Evolutionary conservation across 192 early-diverging fungal species (phyloP).

Genomic region (Spizellomyces punctatus): DNA sequence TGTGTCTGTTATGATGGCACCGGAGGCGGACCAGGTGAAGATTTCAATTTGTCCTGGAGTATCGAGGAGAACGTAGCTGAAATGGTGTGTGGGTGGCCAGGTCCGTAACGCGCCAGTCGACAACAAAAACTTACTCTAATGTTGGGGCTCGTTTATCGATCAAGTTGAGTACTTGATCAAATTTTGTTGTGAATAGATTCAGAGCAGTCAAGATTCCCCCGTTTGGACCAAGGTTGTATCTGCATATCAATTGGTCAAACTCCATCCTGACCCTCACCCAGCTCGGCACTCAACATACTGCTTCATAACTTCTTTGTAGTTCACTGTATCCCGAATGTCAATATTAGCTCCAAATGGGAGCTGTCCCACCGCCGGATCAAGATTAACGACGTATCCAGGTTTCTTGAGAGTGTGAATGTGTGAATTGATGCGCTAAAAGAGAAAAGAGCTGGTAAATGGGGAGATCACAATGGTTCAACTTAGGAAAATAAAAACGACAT

Average conservation of each 20-base stretch:
- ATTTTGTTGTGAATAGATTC: conserved; percentile 97
- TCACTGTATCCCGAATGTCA: conserved; percentile 95
- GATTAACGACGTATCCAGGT: conserved; percentile 88
- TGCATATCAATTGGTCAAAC: conserved; percentile 22
- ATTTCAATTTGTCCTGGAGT: conserved; percentile 99
- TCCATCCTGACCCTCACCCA: not conserved
- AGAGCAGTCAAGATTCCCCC: conserved; percentile 94
- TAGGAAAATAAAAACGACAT: conserved; percentile 2
- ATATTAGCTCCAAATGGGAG: conserved; percentile 95
- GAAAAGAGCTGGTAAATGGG: not conserved
- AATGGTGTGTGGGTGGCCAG: conserved; percentile 30
- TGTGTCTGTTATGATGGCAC: conserved; percentile 93
- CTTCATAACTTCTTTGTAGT: conserved; percentile 99
- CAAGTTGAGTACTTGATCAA: conserved; percentile 93
- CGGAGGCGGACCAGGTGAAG: conserved; percentile 98
- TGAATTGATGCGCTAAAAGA: conserved; percentile 77
- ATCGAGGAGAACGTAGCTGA: conserved; percentile 78
- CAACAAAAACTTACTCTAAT: conserved; percentile 63
- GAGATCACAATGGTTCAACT: not conserved
- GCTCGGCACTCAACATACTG: conserved; percentile 57
- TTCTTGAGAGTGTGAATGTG: conserved; percentile 72
- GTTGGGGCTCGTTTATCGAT: conserved; percentile 74
- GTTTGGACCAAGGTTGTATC: conserved; percentile 94
- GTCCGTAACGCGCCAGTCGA: not conserved
- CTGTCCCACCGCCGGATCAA: conserved; percentile 88